Percentiles rank a stretch among this genome's conserved stretches.
Evolutionary conservation across 1,284 basidiomycete genomes (phyloP).

Genomic region (Trichosporon asahii): DNA sequence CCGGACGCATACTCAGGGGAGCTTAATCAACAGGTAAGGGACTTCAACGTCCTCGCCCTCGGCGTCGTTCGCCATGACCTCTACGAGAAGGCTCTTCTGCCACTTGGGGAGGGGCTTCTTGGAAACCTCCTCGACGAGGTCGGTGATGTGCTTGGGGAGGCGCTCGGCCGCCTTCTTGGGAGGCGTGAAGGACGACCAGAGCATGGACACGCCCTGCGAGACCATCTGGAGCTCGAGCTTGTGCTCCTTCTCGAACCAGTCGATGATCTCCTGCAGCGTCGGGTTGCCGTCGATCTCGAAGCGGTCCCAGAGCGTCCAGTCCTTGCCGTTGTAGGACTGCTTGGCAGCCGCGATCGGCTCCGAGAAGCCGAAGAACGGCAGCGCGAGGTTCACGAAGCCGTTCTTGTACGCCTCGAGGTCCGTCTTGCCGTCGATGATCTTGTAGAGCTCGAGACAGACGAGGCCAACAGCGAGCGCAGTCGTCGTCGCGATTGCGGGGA

Average conservation of each 20-base stretch:
- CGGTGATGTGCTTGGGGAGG: slow-evolving; percentile 81
- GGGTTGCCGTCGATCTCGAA: slow-evolving; percentile 90
- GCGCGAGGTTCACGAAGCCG: slow-evolving; percentile 93
- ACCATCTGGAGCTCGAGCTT: slow-evolving; percentile 92
- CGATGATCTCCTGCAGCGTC: slow-evolving; percentile 78
- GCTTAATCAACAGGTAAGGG: slow-evolving; percentile 30
- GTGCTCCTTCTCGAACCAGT: slow-evolving; percentile 80
- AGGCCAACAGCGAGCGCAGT: slow-evolving; percentile 92
- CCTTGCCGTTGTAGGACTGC: slow-evolving; percentile 74
- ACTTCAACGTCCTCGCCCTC: slow-evolving; percentile 64
- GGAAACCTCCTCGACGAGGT: slow-evolving; percentile 87
- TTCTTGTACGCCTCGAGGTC: slow-evolving; percentile 97
- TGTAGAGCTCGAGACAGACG: slow-evolving; percentile 96
- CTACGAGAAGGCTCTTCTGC: slow-evolving; percentile 78
- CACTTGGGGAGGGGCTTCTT: slow-evolving; percentile 84
- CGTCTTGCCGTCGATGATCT: slow-evolving; percentile 94
- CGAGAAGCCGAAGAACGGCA: slow-evolving; percentile 99
- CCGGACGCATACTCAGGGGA: neutral
- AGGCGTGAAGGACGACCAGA: slow-evolving; percentile 89
- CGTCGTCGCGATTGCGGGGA: slow-evolving; percentile 98
- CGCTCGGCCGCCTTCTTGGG: slow-evolving; percentile 91
- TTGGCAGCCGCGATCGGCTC: slow-evolving; percentile 93
- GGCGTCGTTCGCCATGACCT: slow-evolving; percentile 90
- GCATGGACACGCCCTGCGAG: slow-evolving; percentile 93
- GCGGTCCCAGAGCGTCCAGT: slow-evolving; percentile 99